Conservation (phyloP, 345 rosid genomes). For the Conringia planisiliqua region DNA sequence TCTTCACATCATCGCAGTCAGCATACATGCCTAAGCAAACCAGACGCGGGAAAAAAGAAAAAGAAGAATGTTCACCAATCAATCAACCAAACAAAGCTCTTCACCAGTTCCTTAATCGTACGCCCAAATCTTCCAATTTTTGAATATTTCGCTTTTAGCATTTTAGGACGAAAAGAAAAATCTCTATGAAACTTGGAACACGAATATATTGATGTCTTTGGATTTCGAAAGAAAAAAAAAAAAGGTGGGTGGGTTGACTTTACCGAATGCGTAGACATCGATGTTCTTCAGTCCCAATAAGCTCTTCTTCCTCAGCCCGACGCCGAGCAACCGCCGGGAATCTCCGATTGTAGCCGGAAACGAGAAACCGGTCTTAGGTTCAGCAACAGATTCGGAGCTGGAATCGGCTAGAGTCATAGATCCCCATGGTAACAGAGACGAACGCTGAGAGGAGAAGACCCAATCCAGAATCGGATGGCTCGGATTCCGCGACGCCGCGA, state of each 20-base stretch:
- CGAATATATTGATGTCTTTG: no score
- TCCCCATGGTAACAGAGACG: slow-evolving; percentile 47
- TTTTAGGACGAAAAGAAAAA: no score
- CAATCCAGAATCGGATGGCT: slow-evolving; percentile 39
- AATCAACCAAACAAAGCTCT: not conserved
- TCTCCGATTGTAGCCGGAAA: slow-evolving; percentile 58
- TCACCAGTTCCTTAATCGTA: no score
- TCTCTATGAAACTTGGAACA: no score
- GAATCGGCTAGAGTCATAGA: slow-evolving; percentile 66
- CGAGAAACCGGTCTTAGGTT: slow-evolving; percentile 59
- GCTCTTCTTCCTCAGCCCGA: slow-evolving; percentile 73
- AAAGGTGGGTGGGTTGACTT: no score
- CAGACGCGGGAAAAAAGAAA: not conserved
- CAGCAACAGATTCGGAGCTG: slow-evolving; percentile 46
- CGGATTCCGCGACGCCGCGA: slow-evolving; percentile 37
- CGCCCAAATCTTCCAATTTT: no score
- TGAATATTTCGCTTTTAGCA: no score
- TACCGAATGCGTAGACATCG: slow-evolving; percentile 84
- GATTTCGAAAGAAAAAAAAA: no score
- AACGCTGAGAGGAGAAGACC: slow-evolving; percentile 34
- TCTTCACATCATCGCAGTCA: slow-evolving; percentile 55
- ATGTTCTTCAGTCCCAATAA: slow-evolving; percentile 78
- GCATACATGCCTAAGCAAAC: slow-evolving; percentile 64
- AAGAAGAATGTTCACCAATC: no score
- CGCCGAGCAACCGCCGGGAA: slow-evolving; percentile 61